Evolutionary conservation across 2,329 filamentous ascomycete species (phyloP), one percentile per base, ranked within the genome.

Genomic region (Botrytis porri): DNA sequence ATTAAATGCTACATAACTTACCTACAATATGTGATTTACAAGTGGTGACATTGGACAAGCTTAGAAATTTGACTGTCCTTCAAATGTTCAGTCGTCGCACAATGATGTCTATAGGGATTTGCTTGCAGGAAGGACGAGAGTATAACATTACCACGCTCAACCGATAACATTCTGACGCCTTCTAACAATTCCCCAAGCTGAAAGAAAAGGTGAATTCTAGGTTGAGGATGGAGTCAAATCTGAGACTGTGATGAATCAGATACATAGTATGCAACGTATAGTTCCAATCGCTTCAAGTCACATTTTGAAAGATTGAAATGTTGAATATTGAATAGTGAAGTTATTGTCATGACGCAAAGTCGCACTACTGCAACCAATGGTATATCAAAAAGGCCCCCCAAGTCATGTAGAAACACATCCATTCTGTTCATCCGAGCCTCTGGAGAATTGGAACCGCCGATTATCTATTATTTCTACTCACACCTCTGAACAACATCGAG

Each of bases 401-500:
- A 65, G 54, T 74, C 39, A 72, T 72, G 43, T 69, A 41, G 32
- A 60, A 43, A 67, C 37, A 45, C 20, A 41, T 62, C 4, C 39
- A 45, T 45, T 35, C 67, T 41, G 20, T 29, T 66, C 51, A 32
- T 25, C 48, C 65, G 18, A 57, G 18, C 48, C 54, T 57, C 37
- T 69, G 45, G 25, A 5, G 45, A 37, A 41, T 67, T 22, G 16
- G 3, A 57, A 4, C 37, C 48, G 10, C 35, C 65, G 37, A 57
- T 73, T 75, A 80, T 73, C 78, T 78, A 67, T 76, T 75, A 69
- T 77, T 90, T 83, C 89, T 89, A 76, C 90, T 88, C 74, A 92
- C 83, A 75, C 94, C 93, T 83, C 89, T 92, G 81, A 98, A 88
- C 76, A 99, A 82, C 80, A 98, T 89, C 22, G 94, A 94, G 48